Evolutionary conservation across 2,329 filamentous ascomycete species (phyloP).

Genomic region (Sarocladium strictum): DNA sequence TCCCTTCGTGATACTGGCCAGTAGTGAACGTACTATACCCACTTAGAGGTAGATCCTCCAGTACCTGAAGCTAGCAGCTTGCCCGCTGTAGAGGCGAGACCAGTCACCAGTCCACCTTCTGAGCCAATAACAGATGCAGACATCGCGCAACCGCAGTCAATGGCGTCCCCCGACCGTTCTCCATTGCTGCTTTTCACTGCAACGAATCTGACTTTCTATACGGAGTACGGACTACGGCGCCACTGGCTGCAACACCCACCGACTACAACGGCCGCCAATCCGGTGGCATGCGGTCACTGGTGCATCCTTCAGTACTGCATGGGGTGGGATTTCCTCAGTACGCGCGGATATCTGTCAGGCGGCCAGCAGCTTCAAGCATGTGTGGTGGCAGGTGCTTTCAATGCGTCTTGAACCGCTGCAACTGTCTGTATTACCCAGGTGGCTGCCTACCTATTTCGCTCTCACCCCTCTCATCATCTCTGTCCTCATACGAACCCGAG

Average conservation of each 20-base stretch:
- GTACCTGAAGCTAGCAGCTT: not conserved
- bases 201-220: no score
- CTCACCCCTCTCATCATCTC: not conserved
- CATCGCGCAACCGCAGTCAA: not conserved
- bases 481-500: not conserved
- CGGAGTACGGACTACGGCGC: no score
- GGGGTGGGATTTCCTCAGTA: no score
- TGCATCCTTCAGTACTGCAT: no score
- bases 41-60: not conserved
- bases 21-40: no score
- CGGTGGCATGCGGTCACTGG: no score
- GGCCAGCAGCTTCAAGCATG: no score
- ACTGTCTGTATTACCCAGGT: no score
- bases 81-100: not conserved
- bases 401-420: no score
- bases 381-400: no score
- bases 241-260: not conserved
- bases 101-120: not conserved
- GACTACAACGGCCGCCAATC: no score
- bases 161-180: not conserved
- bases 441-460: not conserved
- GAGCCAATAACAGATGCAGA: not conserved
- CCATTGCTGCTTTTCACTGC: not conserved
- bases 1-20: not conserved
- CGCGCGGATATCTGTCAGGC: no score